phyloP scores from a whole-genome alignment of 106 monocot genomes.

The Dendrobium chrysotoxum region DNA sequence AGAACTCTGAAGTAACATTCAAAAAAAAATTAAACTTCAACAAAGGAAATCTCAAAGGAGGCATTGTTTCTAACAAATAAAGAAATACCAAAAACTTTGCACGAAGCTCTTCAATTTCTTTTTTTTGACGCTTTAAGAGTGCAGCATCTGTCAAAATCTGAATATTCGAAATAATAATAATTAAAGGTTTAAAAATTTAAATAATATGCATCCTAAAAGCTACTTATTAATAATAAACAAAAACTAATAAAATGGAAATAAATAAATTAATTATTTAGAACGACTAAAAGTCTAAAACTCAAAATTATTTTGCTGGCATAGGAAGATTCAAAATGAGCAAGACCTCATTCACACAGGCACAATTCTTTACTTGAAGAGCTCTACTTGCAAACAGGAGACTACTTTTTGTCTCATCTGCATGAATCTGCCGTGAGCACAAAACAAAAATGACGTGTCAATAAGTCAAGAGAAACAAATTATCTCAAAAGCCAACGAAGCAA shows the following conservation, averaged over 20 bases:
- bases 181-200: background rate
- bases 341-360: constrained; percentile 94
- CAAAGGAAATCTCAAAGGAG: background rate
- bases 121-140: constrained; percentile 77
- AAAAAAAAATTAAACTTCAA: background rate
- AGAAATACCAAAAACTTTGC: constrained; percentile 59
- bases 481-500: background rate
- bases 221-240: constrained; percentile 2
- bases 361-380: constrained; percentile 82
- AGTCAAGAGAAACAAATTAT: too few relatives aligned
- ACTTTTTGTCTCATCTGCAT: constrained; percentile 93
- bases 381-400: constrained; percentile 92
- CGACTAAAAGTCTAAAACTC: background rate
- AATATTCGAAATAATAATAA: background rate
- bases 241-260: background rate
- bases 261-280: background rate
- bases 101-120: constrained; percentile 93
- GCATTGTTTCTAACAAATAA: background rate
- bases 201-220: background rate
- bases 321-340: background rate
- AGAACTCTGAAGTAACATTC: constrained; percentile 45
- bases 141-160: constrained; percentile 98
- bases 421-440: constrained; percentile 41
- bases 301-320: background rate
- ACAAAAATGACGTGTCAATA: background rate